Evolutionary conservation across 768 basidiomycete genomes (phyloP), one percentile per base, ranked within the genome.

Genomic region (Leccinum boreale): DNA sequence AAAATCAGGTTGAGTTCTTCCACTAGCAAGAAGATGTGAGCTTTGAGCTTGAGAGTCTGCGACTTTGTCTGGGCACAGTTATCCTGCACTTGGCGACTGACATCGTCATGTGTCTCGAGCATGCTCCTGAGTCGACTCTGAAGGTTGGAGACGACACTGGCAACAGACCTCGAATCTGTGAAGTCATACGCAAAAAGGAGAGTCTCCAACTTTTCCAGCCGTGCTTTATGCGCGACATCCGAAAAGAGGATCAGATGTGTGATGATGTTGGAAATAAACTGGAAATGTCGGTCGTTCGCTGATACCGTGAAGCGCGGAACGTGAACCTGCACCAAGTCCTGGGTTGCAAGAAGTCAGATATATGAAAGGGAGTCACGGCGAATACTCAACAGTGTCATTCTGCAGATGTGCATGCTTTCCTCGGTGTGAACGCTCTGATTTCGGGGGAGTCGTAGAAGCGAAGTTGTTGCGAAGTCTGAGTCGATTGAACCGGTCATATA

Each of bases 401-500:
- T 82, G 79, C 29, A 91, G 67, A 69, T 91, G 88, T 7, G 70
- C 65, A 14, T 70, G 62, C 26, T 68, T 65, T 19, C 65, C 57
- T 55, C 48, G 53, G 21, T 71, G 68, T 7, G 60, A 50, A 19
- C 71, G 66, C 45, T 70, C 70, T 39, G 75, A 73, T n/a, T 83
- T 78, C 15, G 75, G 69, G 11, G 67, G 70, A n/a, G 73, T 68
- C 31, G 78, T 76, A 11, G 84, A 81, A 31, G 86, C 85, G 29
- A 87, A 74, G 59, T 83, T 85, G 62, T 86, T 92, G 46, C 87
- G 86, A 52, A 94, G 75, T 35, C 95, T 86, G 9, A 97, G 80
- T 44, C 89, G 87, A 73, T 98, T 98, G 77, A 96, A 96, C 70
- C 92, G 94, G 79, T 98, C 95, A 69, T 94, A 93, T 49, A 86